A percentile compares a stretch with the other conserved stretches of the same genome.
phyloP scores from a whole-genome alignment of 176 grass and related monocot species.

The Thinopyrum elongatum region DNA sequence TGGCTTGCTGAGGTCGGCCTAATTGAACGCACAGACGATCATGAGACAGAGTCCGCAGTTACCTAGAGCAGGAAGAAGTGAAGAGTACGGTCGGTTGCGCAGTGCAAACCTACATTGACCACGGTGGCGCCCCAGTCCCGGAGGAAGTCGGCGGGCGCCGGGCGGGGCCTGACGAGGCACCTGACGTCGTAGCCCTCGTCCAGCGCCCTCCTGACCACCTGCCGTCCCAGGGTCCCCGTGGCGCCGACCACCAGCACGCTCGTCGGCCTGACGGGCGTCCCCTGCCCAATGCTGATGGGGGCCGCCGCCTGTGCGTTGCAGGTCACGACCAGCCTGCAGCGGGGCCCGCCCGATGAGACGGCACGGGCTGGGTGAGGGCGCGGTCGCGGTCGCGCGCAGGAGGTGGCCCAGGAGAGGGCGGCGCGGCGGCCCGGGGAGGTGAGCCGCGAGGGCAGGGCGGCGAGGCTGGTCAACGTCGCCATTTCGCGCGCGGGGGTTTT shows the following conservation, averaged over 20 bases:
- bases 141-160: constrained; percentile 93
- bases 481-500: constrained; percentile 6
- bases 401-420: constrained; percentile 31
- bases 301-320: constrained; percentile 72
- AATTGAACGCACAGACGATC: constrained; percentile 20
- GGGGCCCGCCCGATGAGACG: constrained; percentile 40
- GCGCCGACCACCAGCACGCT: constrained; percentile 86
- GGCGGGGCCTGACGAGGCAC: constrained; percentile 92
- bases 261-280: constrained; percentile 91
- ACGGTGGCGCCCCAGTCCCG: constrained; percentile 91
- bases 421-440: constrained; percentile 33
- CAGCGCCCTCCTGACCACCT: constrained; percentile 86
- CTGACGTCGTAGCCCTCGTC: constrained; percentile 98
- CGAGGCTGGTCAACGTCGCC: constrained; percentile 64
- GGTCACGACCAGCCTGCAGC: constrained; percentile 42
- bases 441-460: constrained; percentile 49
- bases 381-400: constrained; percentile 5
- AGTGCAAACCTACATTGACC: constrained; percentile 74
- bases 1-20: constrained; percentile 94
- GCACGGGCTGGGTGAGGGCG: neutral
- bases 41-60: neutral
- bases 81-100: neutral
- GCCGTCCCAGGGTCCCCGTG: constrained; percentile 86
- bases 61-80: neutral
- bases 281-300: constrained; percentile 74